These are phyloP conservation scores for Nicotiana knightiana DNA, from an alignment of 257 asterid species.

Conservation along the genomic window DNA sequence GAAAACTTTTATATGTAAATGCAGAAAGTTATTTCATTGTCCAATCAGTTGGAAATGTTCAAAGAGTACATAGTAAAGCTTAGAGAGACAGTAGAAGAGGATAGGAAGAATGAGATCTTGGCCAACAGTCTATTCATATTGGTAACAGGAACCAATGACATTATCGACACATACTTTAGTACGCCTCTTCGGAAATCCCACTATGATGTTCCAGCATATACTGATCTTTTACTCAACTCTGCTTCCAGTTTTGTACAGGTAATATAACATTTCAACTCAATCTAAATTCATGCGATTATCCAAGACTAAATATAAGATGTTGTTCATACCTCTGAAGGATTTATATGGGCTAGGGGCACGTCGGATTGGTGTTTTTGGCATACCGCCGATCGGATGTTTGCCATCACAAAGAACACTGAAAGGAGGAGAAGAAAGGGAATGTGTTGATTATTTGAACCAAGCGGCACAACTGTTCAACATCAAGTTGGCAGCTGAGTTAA, in stretches of 20 bases:
- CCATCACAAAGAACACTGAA: conserved; percentile 68
- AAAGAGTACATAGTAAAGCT: conserved; percentile 35
- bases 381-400: conserved; percentile 69
- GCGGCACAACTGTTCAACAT: conserved; percentile 36
- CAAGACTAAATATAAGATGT: background rate
- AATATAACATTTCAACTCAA: background rate
- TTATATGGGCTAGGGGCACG: conserved; percentile 48
- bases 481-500: conserved; percentile 35
- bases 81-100: conserved; percentile 33
- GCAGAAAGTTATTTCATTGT: conserved; percentile 37
- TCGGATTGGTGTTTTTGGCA: conserved; percentile 40
- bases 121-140: conserved; percentile 19
- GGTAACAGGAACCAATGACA: conserved; percentile 42
- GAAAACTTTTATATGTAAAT: background rate
- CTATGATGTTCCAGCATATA: conserved; percentile 41
- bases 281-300: background rate
- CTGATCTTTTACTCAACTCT: conserved; percentile 36
- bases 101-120: conserved; percentile 22
- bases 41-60: conserved; percentile 36
- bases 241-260: conserved; percentile 58
- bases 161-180: conserved; percentile 42
- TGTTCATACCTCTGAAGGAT: conserved; percentile 26
- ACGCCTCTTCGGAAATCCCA: conserved; percentile 22
- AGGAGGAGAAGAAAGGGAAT: conserved; percentile 47
- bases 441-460: conserved; percentile 37